These are phyloP conservation scores for Fusarium pseudograminearum DNA, from an alignment of 2,329 filamentous ascomycete species.

Conservation along the genomic window DNA sequence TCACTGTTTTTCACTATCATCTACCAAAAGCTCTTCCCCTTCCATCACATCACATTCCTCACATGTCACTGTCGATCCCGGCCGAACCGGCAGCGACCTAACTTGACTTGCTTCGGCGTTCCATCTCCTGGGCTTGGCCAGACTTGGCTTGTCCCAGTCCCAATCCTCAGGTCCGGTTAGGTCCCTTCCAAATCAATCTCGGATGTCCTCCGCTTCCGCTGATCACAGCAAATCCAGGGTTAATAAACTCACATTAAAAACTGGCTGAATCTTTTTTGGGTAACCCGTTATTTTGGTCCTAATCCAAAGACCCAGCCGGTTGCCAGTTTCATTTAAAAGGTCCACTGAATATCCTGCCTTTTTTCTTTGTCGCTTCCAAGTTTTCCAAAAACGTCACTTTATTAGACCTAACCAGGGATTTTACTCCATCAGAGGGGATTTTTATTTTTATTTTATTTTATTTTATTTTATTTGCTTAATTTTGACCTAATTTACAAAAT, in stretches of 20 bases:
- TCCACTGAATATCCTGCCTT: slow-evolving; percentile 29
- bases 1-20: slow-evolving; percentile 6
- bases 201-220: slow-evolving; percentile 19
- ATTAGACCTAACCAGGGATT: neutral
- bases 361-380: slow-evolving; percentile 12
- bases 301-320: slow-evolving; percentile 1
- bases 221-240: slow-evolving; percentile 6
- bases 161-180: neutral
- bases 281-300: neutral
- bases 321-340: slow-evolving; percentile 17
- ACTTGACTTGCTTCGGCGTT: neutral
- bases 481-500: neutral
- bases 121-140: slow-evolving; percentile 5
- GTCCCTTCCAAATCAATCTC: neutral
- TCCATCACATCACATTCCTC: slow-evolving; percentile 40
- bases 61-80: slow-evolving; percentile 31
- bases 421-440: neutral
- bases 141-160: slow-evolving; percentile 2
- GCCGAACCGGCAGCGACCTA: slow-evolving; percentile 20
- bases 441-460: neutral
- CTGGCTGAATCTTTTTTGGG: neutral
- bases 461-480: neutral
- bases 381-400: slow-evolving; percentile 22
- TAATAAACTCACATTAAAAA: neutral
- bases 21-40: slow-evolving; percentile 7